These are phyloP conservation scores for Volvariella volvacea DNA, from an alignment of 1,284 basidiomycete species.

Conservation along the genomic window DNA sequence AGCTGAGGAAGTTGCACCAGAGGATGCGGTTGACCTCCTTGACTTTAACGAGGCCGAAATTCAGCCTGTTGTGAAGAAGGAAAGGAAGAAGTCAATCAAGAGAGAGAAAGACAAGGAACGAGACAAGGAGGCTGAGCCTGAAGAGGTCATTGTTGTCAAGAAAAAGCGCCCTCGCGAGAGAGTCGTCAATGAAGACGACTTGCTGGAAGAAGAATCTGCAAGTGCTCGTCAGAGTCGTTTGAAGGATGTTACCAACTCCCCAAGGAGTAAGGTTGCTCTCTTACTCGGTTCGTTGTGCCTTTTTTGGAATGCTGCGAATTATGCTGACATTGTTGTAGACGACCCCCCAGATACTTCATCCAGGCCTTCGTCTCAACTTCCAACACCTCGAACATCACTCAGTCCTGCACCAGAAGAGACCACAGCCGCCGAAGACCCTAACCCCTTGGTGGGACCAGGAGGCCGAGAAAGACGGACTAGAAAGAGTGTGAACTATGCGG, in stretches of 20 bases:
- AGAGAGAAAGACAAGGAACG: conserved; percentile 32
- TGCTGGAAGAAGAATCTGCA: conserved; percentile 26
- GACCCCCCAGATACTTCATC: background rate
- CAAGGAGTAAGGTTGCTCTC: conserved; percentile 21
- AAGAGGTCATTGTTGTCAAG: conserved; percentile 21
- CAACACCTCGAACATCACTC: conserved; percentile 33
- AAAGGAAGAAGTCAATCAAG: conserved; percentile 2
- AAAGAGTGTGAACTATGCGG: conserved; percentile 83
- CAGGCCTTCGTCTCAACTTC: background rate
- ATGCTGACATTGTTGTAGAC: background rate
- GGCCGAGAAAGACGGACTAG: conserved; percentile 66
- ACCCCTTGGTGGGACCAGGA: conserved; percentile 13
- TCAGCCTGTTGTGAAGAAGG: conserved; percentile 8
- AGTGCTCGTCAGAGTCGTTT: conserved; percentile 40
- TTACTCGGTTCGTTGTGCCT: conserved; percentile 20
- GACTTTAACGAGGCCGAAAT: conserved; percentile 9
- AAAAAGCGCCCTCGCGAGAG: conserved; percentile 22
- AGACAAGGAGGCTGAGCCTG: conserved; percentile 22
- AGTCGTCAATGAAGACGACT: conserved; percentile 12
- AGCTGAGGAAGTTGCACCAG: conserved; percentile 43
- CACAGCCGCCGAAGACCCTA: conserved; percentile 27
- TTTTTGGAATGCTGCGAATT: too few species aligned
- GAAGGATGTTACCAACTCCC: conserved; percentile 62
- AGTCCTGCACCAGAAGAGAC: conserved; percentile 36
- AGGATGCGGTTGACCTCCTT: conserved; percentile 19